Evolutionary conservation across 2,329 filamentous ascomycete genomes (phyloP), one percentile per base, ranked within the genome.

Genomic region (Pseudocercospora cruenta): DNA sequence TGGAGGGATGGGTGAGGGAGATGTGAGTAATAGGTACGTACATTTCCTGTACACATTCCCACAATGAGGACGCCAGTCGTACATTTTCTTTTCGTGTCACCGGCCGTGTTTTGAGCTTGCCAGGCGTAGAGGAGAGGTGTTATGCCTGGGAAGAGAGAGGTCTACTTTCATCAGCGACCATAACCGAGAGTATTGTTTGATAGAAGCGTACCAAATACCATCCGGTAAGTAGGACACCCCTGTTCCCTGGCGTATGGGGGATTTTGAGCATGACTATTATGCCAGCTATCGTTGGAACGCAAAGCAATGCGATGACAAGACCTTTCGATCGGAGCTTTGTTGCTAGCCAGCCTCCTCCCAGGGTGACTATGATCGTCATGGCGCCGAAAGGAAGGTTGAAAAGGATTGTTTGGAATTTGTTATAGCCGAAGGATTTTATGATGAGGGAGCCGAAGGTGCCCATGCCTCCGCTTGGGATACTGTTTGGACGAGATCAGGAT

Each of bases 121-220:
- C 60, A 62, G 19, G 60, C 51, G 31, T 55, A 62, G 19, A 62
- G 31, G 16, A 62, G 12, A 10, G 60, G 60, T 9, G 60, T 62
- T 14, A 62, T 62, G 16, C 45, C 45, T 5, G 60, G 43, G 10
- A 62, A 55, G 3, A 55, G 51, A 24, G 51, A 55, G 22, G 51
- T 55, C 51, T 55, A n/a, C n/a, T n/a, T n/a, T n/a, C n/a, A n/a
- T n/a, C n/a, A n/a, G n/a, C n/a, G n/a, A n/a, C n/a, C n/a, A n/a
- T n/a, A n/a, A n/a, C n/a, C n/a, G n/a, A n/a, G n/a, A n/a, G n/a
- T n/a, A n/a, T n/a, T n/a, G n/a, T n/a, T n/a, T n/a, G n/a, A n/a
- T n/a, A n/a, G n/a, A n/a, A n/a, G n/a, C n/a, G n/a, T n/a, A 62
- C 60, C 28, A 62, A 33, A 10, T 62, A 62, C 43, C 49, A 62